Percentiles rank a stretch among this genome's conserved stretches.
phyloP scores from a whole-genome alignment of 805 yeast species.

The Yarrowia hollandica region DNA sequence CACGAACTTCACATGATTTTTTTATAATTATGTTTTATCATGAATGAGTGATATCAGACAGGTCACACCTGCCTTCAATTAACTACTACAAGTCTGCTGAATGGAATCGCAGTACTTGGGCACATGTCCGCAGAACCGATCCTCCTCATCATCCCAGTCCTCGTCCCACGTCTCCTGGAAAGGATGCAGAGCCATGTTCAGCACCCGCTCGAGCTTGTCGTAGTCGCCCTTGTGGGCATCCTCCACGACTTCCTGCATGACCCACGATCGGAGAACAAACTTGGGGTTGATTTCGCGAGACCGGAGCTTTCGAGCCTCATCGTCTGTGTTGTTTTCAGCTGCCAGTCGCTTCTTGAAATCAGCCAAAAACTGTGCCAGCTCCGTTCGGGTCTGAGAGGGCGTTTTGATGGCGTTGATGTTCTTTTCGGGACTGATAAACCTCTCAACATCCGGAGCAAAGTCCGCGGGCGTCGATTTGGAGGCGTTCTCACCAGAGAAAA shows the following conservation, averaged over 20 bases:
- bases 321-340: slow-evolving; percentile 44
- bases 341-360: slow-evolving; percentile 49
- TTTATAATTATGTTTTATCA: too few relatives aligned
- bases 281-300: slow-evolving; percentile 65
- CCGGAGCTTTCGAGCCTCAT: slow-evolving; percentile 44
- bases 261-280: slow-evolving; percentile 83
- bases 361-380: slow-evolving; percentile 56
- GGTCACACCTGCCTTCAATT: not conserved
- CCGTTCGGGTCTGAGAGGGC: slow-evolving; percentile 45
- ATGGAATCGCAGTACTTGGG: slow-evolving; percentile 58
- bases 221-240: slow-evolving; percentile 55
- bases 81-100: slow-evolving; percentile 66
- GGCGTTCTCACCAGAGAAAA: slow-evolving; percentile 42
- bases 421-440: slow-evolving; percentile 30
- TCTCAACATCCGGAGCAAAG: slow-evolving; percentile 2
- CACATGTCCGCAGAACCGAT: slow-evolving; percentile 49
- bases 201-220: slow-evolving; percentile 57
- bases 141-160: slow-evolving; percentile 56
- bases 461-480: slow-evolving; percentile 32
- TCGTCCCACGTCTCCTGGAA: slow-evolving; percentile 71
- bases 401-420: slow-evolving; percentile 32
- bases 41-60: too few relatives aligned
- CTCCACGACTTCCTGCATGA: slow-evolving; percentile 76
- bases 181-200: slow-evolving; percentile 74
- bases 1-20: too few relatives aligned